These are phyloP conservation scores for Beauveria pseudobassiana DNA, from an alignment of 2,329 filamentous ascomycete genomes.

Conservation along the genomic window DNA sequence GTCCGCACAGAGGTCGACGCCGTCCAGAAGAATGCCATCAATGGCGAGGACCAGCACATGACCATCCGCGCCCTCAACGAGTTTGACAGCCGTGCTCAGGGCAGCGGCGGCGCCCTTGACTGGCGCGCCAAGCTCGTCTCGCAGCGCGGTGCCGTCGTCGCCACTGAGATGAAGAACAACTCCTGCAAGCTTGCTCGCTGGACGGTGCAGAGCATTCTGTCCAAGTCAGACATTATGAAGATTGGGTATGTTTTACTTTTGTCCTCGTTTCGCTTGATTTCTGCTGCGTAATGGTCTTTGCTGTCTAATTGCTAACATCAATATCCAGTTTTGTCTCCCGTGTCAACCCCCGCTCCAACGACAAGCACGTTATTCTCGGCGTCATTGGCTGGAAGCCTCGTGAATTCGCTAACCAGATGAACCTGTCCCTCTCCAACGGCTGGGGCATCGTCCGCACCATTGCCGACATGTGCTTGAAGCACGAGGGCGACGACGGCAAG, in stretches of 20 bases:
- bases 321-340: slow-evolving; percentile 79
- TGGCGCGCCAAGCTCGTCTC: slow-evolving; percentile 93
- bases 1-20: slow-evolving; percentile 95
- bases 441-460: slow-evolving; percentile 99
- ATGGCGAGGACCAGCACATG: slow-evolving; percentile 83
- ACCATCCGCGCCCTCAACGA: slow-evolving; percentile 97
- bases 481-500: slow-evolving; percentile 68
- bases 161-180: slow-evolving; percentile 99
- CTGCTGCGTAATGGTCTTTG: neutral
- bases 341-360: slow-evolving; percentile 82
- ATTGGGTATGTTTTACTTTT: slow-evolving; percentile 58
- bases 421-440: slow-evolving; percentile 89
- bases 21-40: slow-evolving; percentile 89
- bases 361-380: slow-evolving; percentile 90
- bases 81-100: slow-evolving; percentile 96
- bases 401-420: slow-evolving; percentile 97
- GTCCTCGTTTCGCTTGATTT: neutral
- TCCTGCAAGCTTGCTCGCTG: slow-evolving; percentile 96
- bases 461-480: slow-evolving; percentile 69
- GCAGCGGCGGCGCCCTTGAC: slow-evolving; percentile 88
- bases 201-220: slow-evolving; percentile 94
- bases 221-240: slow-evolving; percentile 98
- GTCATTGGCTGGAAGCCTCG: slow-evolving; percentile 97
- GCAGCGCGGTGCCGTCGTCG: slow-evolving; percentile 93
- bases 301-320: slow-evolving; percentile 19